Percentiles rank a stretch among this genome's conserved stretches.
Conservation (phyloP, 352 stramenopile genomes). For the Phytophthora cajani region DNA sequence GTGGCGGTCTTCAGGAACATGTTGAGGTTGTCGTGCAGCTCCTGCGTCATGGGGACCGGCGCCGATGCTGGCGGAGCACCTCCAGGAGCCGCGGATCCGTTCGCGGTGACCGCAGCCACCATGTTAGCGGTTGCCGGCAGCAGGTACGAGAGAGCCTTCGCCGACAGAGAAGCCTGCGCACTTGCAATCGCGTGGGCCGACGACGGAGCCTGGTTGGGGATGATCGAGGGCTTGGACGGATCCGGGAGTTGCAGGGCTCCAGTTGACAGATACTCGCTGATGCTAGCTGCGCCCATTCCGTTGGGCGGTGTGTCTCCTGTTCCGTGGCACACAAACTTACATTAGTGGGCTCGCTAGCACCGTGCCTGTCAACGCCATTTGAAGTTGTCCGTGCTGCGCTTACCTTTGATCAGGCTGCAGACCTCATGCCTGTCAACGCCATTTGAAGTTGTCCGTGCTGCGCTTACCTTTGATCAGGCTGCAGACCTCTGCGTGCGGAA, state of each 20-base stretch:
- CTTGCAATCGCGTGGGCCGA: conserved; percentile 29
- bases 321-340: background rate
- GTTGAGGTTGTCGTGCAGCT: conserved; percentile 49
- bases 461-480: conserved; percentile 38
- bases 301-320: conserved; percentile 27
- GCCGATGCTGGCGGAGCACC: background rate
- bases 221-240: background rate
- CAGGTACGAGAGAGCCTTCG: conserved; percentile 40
- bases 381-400: background rate
- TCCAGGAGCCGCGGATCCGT: conserved; percentile 7
- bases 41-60: conserved; percentile 33
- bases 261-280: conserved; percentile 30
- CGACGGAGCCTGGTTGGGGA: conserved; percentile 13
- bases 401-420: conserved; percentile 45
- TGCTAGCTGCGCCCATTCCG: conserved; percentile 17
- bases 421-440: conserved; percentile 18
- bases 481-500: conserved; percentile 37
- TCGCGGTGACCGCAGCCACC: conserved; percentile 16
- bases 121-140: conserved; percentile 33
- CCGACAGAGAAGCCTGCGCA: conserved; percentile 30
- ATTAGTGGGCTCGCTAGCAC: background rate
- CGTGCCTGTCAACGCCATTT: too few species aligned
- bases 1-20: conserved; percentile 51
- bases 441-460: too few species aligned
- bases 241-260: conserved; percentile 16